Conservation (phyloP, 2,329 filamentous ascomycete genomes). For the Fonsecaea monophora region DNA sequence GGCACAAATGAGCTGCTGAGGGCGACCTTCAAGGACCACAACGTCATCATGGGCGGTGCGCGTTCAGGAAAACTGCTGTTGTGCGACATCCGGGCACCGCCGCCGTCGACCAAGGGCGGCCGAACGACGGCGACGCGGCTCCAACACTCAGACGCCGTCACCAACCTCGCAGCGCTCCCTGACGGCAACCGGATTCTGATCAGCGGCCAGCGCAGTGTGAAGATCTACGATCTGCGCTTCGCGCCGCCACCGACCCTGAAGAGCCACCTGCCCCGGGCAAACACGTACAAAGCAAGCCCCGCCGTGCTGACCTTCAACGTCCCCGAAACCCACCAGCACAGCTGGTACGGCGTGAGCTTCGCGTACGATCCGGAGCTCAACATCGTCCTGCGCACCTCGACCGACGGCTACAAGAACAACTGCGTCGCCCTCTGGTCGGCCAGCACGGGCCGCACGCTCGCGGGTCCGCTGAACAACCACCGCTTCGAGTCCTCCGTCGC, state of each 20-base stretch:
- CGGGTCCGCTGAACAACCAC: constrained; percentile 25
- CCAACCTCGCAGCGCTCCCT: constrained; percentile 17
- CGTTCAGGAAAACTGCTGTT: constrained; percentile 31
- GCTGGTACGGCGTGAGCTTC: constrained; percentile 31
- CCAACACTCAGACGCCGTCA: constrained; percentile 34
- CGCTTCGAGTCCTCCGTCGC: constrained; percentile 25
- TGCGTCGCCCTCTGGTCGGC: constrained; percentile 33
- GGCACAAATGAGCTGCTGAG: constrained; percentile 20
- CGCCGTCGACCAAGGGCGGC: not conserved
- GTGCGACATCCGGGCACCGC: constrained; percentile 28
- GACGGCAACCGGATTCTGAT: constrained; percentile 30
- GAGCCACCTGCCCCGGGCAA: not conserved
- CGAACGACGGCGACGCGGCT: constrained; percentile 22
- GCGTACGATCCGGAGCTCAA: constrained; percentile 36
- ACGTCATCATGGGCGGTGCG: constrained; percentile 35
- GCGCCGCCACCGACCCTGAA: constrained; percentile 12
- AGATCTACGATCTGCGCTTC: constrained; percentile 38
- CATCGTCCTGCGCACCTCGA: constrained; percentile 31
- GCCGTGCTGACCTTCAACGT: constrained; percentile 28
- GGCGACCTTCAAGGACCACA: constrained; percentile 32
- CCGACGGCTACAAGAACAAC: constrained; percentile 25
- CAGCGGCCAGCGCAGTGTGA: constrained; percentile 28
- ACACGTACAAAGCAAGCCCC: constrained; percentile 14
- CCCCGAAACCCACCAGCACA: constrained; percentile 13
- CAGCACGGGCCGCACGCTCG: constrained; percentile 27